Conservation (phyloP, 257 asterid species). For the Solanum commersonii region DNA sequence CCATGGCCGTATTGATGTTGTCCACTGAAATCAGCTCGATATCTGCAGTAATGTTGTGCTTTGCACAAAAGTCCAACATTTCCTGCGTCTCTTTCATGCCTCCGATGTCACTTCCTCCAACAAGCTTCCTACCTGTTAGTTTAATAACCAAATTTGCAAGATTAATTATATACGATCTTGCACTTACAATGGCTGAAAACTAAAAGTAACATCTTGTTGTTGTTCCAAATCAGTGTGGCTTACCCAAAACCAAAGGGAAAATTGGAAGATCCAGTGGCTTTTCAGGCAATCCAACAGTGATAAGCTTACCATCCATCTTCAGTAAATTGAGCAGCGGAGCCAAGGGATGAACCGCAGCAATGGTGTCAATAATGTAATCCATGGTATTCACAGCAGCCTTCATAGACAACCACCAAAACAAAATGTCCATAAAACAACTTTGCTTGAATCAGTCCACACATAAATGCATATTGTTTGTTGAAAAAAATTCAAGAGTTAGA, state of each 20-base stretch:
- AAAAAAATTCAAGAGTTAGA: not conserved
- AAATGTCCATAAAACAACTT: not conserved
- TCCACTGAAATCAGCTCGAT: constrained; percentile 42
- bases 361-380: constrained; percentile 56
- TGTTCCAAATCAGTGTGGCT: not conserved
- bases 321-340: constrained; percentile 37
- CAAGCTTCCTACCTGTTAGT: constrained; percentile 44
- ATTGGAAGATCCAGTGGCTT: constrained; percentile 53
- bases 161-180: not conserved
- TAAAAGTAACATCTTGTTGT: not conserved
- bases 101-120: constrained; percentile 53
- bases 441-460: not conserved
- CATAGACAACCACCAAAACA: not conserved
- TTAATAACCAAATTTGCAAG: not conserved
- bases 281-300: constrained; percentile 47
- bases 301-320: constrained; percentile 53
- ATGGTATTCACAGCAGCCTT: constrained; percentile 48
- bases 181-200: not conserved
- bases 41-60: constrained; percentile 46
- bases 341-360: constrained; percentile 45
- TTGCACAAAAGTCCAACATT: constrained; percentile 55
- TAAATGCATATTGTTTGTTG: not conserved
- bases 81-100: constrained; percentile 65
- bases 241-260: constrained; percentile 52
- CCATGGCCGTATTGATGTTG: constrained; percentile 36